Base-by-base conservation (phyloP, 768 basidiomycete genomes). In the Suillus discolor region DNA sequence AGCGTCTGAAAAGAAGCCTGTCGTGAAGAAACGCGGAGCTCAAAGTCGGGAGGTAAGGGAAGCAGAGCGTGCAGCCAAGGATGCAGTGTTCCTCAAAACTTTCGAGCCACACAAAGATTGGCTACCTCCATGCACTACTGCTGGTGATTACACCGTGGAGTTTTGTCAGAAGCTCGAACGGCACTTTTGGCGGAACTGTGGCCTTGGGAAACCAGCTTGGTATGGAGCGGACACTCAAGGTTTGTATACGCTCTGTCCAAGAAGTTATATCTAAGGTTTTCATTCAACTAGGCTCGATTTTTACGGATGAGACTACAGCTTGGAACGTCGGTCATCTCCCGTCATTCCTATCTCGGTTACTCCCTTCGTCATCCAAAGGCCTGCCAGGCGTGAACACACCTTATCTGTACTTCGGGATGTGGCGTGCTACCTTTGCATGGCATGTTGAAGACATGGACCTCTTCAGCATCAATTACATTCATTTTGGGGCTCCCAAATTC, bases 361-460 rank as follows among this genome's bases (percentile, higher is more conserved):
- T 94, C 0, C 92, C 92, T 0, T 73, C 85, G 15, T 83, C 88
- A 8, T 79, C 82, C 45, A 85, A 89, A 62, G 86, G 89, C 47
- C 81, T 99, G 34, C 96, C 97, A 1, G 97, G 97, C 11, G 97
- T 99, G 57, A 99, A 99, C 73, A 91, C 95, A 3, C 97, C 97
- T 0, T 99, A 99, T 75, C 85, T 99, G 2, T 99, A 99, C 78
- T 99, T 96, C 75, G 97, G 97, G 68, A 99, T 98, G 96, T 99
- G 97, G 97, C 84, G 96, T 61, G 97, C 97, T 28, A 95, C 95
- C 0, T 99, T 99, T 78, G 94, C 96, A 0, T 99, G 97, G 97
- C 97, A 99, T 71, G 97, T 99, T 57, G 97, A 99, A 77, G 97
- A 99, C 77, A 97, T 98, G 93, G 97, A 99, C 73, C 84, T 99